Evolutionary conservation across 768 basidiomycete species (phyloP), one percentile per base, ranked within the genome.

Genomic region (Paxillus ammoniavirescens): DNA sequence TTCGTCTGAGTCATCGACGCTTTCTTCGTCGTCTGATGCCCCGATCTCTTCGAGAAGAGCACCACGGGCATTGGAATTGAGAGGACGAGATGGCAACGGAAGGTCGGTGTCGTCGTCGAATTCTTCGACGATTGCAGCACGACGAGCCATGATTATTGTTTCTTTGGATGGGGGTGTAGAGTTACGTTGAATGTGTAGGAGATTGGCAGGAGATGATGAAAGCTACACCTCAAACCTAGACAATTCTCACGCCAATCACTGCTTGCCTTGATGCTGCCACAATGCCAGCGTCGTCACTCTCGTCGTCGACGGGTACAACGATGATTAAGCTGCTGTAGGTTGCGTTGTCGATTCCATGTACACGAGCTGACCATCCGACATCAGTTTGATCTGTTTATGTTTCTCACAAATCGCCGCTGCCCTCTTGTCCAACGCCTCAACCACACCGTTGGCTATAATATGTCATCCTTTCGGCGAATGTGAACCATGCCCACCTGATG

Each of bases 21-120:
- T 66, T 42, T 69, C 72, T 40, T 83, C 79, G 61, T 84, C 80
- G 63, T 84, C 82, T 21, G 77, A 77, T 52, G 72, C 69, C 31
- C 57, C 61, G 60, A 94, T 80, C 72, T 92, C 86, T 67, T 92
- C 81, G 49, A 97, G 74, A 17, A 97, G 78, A 2, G 93, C 85
- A 1, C 93, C 93, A 38, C 76, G 81, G 2, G 79, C 54, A 52
- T 88, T 87, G 5, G 82, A 80, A 60, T 85, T 82, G 0, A 95
- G 73, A 0, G 84, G 75, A 13, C 75, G 77, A 31, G 75, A 75
- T 3, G 93, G 93, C 18, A 95, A 77, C 0, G 92, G 90, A 14
- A 95, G 81, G 66, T 96, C 93, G 12, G 91, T 92, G 64, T 96
- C 93, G 74, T 97, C 94, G 81, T 96, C 92, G 64, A 95, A 96